phyloP scores from a whole-genome alignment of 2,329 filamentous ascomycete species.

The Penicillium brasilianum region DNA sequence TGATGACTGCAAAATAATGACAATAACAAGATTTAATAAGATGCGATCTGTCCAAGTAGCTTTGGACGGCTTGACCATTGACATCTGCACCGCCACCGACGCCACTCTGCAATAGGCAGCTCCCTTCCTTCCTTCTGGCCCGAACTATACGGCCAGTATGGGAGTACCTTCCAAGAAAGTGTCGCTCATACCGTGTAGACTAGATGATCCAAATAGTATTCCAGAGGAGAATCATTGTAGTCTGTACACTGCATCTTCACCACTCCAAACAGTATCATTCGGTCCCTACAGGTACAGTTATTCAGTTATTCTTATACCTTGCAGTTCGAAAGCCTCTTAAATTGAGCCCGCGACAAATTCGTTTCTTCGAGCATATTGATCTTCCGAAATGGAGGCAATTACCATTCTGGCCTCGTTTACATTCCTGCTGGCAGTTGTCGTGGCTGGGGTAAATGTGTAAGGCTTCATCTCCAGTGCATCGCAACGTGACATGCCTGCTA shows the following conservation, averaged over 20 bases:
- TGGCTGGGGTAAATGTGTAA: constrained; percentile 19
- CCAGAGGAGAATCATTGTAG: neutral
- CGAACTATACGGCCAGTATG: constrained; percentile 2
- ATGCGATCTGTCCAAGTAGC: constrained; percentile 14
- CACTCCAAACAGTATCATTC: neutral
- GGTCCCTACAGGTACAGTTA: neutral
- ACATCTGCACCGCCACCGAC: constrained; percentile 22
- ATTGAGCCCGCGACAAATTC: neutral
- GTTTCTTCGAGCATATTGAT: neutral
- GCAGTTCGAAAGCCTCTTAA: neutral
- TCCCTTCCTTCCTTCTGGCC: neutral
- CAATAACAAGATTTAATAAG: constrained; percentile 25
- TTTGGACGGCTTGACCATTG: constrained; percentile 16
- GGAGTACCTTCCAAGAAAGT: neutral
- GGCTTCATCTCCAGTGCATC: neutral
- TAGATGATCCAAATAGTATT: no score
- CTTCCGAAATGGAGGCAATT: constrained; percentile 18
- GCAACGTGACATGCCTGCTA: neutral
- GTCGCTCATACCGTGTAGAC: neutral
- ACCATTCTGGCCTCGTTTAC: constrained; percentile 20
- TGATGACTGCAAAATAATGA: neutral
- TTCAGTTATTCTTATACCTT: neutral
- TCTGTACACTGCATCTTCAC: neutral
- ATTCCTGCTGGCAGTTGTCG: constrained; percentile 19
- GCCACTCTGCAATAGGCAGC: constrained; percentile 18